These are phyloP conservation scores for Phytophthora niederhauseri DNA, from an alignment of 352 stramenopile genomes.

Conservation along the genomic window DNA sequence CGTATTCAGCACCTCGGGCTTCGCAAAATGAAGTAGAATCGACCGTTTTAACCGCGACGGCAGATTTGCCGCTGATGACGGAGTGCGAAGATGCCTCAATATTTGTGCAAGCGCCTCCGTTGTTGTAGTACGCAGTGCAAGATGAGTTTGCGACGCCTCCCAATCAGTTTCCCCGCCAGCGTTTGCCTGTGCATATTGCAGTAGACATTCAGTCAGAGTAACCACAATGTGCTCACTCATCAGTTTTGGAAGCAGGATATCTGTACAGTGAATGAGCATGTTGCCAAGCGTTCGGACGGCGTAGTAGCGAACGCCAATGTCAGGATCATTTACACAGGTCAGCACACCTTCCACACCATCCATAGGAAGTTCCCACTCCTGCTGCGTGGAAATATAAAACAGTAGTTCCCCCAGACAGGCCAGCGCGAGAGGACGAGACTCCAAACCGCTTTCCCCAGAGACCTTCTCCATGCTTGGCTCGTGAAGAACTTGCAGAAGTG, in stretches of 20 bases:
- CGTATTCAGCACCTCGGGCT: constrained; percentile 40
- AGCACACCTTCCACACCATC: constrained; percentile 44
- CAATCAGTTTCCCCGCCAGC: constrained; percentile 8
- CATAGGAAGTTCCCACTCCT: constrained; percentile 45
- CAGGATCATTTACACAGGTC: constrained; percentile 39
- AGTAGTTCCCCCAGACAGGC: constrained; percentile 74
- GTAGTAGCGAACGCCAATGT: constrained; percentile 59
- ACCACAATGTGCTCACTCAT: constrained; percentile 53
- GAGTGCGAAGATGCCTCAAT: constrained; percentile 48
- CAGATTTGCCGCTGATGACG: constrained; percentile 30
- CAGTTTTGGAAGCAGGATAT: constrained; percentile 38
- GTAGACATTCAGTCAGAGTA: constrained; percentile 36
- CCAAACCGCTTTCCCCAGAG: constrained; percentile 1
- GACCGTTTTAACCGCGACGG: constrained; percentile 35
- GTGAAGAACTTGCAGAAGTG: constrained; percentile 33
- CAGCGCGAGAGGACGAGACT: constrained; percentile 40
- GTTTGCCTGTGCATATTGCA: constrained; percentile 18
- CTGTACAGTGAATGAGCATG: constrained; percentile 55
- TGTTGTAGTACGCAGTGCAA: constrained; percentile 44
- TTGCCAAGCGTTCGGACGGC: constrained; percentile 65
- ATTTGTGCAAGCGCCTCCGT: constrained; percentile 63
- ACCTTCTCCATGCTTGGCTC: not conserved
- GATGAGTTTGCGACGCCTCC: constrained; percentile 6
- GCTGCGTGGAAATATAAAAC: constrained; percentile 76
- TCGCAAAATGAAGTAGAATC: constrained; percentile 46